phyloP scores from a whole-genome alignment of 2,329 filamentous ascomycete species.

The Neospermospora avenae region DNA sequence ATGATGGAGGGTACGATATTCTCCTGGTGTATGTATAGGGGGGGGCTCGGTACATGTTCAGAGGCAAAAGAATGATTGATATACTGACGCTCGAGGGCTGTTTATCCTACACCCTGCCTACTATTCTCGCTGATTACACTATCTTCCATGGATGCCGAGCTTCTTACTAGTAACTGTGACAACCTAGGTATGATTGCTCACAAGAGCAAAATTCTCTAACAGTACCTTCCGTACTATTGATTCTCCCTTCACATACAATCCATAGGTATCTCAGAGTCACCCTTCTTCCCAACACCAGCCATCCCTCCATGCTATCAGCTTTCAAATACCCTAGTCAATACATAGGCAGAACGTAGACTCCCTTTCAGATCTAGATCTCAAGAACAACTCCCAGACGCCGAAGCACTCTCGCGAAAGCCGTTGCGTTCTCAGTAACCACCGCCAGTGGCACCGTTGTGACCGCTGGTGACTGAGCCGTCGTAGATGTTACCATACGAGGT shows the following conservation, averaged over 20 bases:
- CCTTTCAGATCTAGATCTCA: conserved; percentile 8
- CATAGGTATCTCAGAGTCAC: conserved; percentile 20
- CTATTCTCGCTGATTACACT: conserved; percentile 23
- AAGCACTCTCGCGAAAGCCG: conserved; percentile 13
- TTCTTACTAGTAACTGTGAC: conserved; percentile 18
- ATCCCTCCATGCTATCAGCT: conserved; percentile 18
- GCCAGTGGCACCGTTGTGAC: conserved; percentile 53
- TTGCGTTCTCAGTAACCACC: conserved; percentile 28
- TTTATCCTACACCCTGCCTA: conserved; percentile 32
- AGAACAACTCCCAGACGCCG: conserved; percentile 25
- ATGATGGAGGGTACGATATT: too few species aligned
- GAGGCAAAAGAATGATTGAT: conserved; percentile 19
- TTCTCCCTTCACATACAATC: conserved; percentile 32
- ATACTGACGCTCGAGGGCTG: conserved; percentile 29
- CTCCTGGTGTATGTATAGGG: too few species aligned
- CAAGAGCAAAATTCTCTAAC: conserved; percentile 33
- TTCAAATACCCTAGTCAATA: conserved; percentile 32
- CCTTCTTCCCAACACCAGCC: conserved; percentile 12
- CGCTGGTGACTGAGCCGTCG: conserved; percentile 47
- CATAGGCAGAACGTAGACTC: conserved; percentile 27
- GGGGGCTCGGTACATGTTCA: background rate
- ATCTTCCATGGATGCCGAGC: conserved; percentile 21
- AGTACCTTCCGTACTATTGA: conserved; percentile 30
- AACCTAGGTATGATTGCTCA: conserved; percentile 20
- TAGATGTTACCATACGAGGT: conserved; percentile 41